Evolutionary conservation across 2,329 filamentous ascomycete genomes (phyloP).

Genomic region (Aspergillus brunneoviolaceus): DNA sequence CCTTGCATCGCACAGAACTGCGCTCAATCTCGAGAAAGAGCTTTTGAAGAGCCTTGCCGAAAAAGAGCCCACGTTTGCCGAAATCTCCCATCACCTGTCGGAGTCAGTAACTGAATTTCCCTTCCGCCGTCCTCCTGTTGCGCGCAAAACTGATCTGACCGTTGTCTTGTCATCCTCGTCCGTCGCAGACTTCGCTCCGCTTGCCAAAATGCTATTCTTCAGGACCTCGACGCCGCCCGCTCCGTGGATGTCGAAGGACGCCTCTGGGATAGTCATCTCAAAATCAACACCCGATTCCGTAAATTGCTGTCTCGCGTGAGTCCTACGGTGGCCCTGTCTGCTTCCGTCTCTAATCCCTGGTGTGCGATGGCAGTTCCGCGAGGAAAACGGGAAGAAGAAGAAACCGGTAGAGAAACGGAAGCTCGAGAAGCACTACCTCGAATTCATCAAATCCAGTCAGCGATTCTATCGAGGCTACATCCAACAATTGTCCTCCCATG

Average conservation of each 20-base stretch:
- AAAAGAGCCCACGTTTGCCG: conserved; percentile 50
- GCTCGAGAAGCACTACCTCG: conserved; percentile 75
- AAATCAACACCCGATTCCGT: conserved; percentile 76
- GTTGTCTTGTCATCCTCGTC: not conserved
- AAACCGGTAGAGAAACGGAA: conserved; percentile 68
- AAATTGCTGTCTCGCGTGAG: conserved; percentile 61
- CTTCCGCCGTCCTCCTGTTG: conserved; percentile 2
- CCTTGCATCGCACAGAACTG: conserved; percentile 28
- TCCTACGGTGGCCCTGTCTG: conserved; percentile 10
- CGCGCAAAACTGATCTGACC: conserved; percentile 12
- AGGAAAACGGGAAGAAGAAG: conserved; percentile 53
- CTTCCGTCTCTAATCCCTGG: conserved; percentile 10
- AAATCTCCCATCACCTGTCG: conserved; percentile 48
- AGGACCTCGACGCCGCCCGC: conserved; percentile 55
- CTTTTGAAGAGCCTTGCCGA: conserved; percentile 51
- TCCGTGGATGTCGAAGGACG: conserved; percentile 64
- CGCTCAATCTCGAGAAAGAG: conserved; percentile 49
- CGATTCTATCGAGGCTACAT: conserved; percentile 87
- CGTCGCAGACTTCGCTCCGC: conserved; percentile 63
- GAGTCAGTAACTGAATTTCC: conserved; percentile 28
- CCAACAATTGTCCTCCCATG: conserved; percentile 66
- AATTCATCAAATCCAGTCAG: conserved; percentile 84
- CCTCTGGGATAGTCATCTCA: conserved; percentile 77
- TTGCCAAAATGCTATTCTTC: conserved; percentile 70
- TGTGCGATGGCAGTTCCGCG: conserved; percentile 43